phyloP scores from a whole-genome alignment of 306 rosid genomes.

The Dryas drummondii region DNA sequence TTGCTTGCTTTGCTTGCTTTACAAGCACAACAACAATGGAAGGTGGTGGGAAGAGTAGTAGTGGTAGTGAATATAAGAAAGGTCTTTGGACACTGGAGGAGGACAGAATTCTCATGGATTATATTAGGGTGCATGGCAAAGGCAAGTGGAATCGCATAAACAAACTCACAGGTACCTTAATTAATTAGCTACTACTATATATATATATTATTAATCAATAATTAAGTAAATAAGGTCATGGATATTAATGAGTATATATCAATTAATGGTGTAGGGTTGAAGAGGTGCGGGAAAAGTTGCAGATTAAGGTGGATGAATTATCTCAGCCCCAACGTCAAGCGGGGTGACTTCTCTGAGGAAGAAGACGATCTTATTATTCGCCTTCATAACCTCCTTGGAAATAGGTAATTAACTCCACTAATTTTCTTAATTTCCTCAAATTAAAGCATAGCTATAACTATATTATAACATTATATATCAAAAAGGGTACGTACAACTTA shows the following conservation, averaged over 20 bases:
- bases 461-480: no score
- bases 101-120: slow-evolving; percentile 45
- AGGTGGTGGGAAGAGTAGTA: slow-evolving; percentile 33
- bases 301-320: slow-evolving; percentile 65
- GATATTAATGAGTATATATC: no score
- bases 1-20: neutral
- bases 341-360: slow-evolving; percentile 53
- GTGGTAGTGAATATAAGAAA: slow-evolving; percentile 38
- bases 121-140: slow-evolving; percentile 42
- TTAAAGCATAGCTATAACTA: no score
- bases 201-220: no score
- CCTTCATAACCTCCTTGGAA: slow-evolving; percentile 63
- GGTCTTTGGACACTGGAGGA: slow-evolving; percentile 58
- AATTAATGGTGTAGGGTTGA: slow-evolving; percentile 38
- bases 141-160: slow-evolving; percentile 67
- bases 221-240: no score
- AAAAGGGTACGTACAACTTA: no score
- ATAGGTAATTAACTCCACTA: neutral
- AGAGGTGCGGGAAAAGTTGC: slow-evolving; percentile 65
- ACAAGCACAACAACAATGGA: slow-evolving; percentile 24
- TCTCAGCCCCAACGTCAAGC: slow-evolving; percentile 54
- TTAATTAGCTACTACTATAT: no score
- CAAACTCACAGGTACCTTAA: slow-evolving; percentile 37
- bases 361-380: slow-evolving; percentile 64
- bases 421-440: no score